Evolutionary conservation across 306 rosid species (phyloP), one percentile per base, ranked within the genome.

Genomic region (Vicia faba): DNA sequence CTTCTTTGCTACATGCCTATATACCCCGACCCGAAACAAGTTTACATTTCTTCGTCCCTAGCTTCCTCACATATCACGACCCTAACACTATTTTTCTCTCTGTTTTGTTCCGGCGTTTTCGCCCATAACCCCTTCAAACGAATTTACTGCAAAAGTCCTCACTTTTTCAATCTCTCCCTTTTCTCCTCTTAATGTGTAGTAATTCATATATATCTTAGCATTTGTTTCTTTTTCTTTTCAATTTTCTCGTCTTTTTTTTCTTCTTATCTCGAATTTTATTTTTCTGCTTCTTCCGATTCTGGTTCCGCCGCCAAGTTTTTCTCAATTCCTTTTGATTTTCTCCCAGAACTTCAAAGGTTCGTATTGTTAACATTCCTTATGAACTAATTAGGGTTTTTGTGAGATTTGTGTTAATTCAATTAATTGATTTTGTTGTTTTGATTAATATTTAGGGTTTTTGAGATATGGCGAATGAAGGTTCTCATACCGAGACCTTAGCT

Each of bases 391-490:
- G 95, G 96, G 88, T 84, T 90, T 77, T 75, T 70, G 12, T 64
- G n/a, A 55, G 76, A 70, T 56, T 79, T 57, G 5, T 71, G 28
- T 72, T 16, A 11, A 19, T 66, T 43, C 19, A 61, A 23, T 23
- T 18, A 12, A 58, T 57, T 74, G 39, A 56, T 70, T 20, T 25
- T 14, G 7, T 70, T 72, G 53, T 20, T 4, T 70, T 72, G 61
- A 12, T 50, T 28, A 23, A 70, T 48, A 2, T 51, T 51, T 64
- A 81, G 92, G 82, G 77, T 89, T 82, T 72, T 76, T 48, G 61
- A 68, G 65, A 71, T 66, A 88, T 72, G 91, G 81, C 89, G 75
- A 93, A 87, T 40, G 95, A 89, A 82, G 96, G 89, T 78, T 82
- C 83, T 71, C 80, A 78, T 70, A 80, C 88, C 14, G 97, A 88